A percentile compares a stretch with the other conserved stretches of the same genome.
These are phyloP conservation scores for Hymenotorrendiella dingleyae DNA, from an alignment of 2,329 filamentous ascomycete species.

Conservation along the genomic window DNA sequence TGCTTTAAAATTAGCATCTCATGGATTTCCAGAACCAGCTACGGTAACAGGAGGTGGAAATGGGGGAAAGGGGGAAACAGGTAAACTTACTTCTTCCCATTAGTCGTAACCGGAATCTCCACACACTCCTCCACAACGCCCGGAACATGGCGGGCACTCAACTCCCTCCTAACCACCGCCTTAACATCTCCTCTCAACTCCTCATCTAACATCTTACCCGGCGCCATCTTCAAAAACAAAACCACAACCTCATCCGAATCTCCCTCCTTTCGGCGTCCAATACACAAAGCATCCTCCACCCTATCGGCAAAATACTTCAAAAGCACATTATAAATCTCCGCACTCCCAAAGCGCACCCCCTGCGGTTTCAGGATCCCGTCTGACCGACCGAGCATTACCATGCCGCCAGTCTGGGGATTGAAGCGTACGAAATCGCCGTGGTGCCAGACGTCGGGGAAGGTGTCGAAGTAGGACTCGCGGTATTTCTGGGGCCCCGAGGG, in stretches of 20 bases:
- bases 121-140: slow-evolving; percentile 72
- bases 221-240: slow-evolving; percentile 76
- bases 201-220: slow-evolving; percentile 42
- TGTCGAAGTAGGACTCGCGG: slow-evolving; percentile 77
- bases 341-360: slow-evolving; percentile 85
- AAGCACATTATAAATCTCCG: slow-evolving; percentile 95
- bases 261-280: slow-evolving; percentile 60
- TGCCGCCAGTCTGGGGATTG: slow-evolving; percentile 64
- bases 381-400: slow-evolving; percentile 86
- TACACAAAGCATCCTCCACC: slow-evolving; percentile 80
- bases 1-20: slow-evolving; percentile 28
- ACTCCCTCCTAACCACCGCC: slow-evolving; percentile 62
- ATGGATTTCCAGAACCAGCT: background rate
- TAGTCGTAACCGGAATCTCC: slow-evolving; percentile 81
- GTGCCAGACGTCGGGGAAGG: slow-evolving; percentile 76
- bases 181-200: slow-evolving; percentile 61
- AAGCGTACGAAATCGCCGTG: slow-evolving; percentile 85
- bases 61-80: background rate
- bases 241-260: slow-evolving; percentile 47
- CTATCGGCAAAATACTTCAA: slow-evolving; percentile 73
- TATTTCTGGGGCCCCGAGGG: slow-evolving; percentile 57
- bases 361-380: slow-evolving; percentile 91
- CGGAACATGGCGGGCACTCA: slow-evolving; percentile 87
- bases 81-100: slow-evolving; percentile 80
- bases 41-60: background rate